These are phyloP conservation scores for Peniophora sp. DNA, from an alignment of 1,284 basidiomycete species.

Conservation along the genomic window DNA sequence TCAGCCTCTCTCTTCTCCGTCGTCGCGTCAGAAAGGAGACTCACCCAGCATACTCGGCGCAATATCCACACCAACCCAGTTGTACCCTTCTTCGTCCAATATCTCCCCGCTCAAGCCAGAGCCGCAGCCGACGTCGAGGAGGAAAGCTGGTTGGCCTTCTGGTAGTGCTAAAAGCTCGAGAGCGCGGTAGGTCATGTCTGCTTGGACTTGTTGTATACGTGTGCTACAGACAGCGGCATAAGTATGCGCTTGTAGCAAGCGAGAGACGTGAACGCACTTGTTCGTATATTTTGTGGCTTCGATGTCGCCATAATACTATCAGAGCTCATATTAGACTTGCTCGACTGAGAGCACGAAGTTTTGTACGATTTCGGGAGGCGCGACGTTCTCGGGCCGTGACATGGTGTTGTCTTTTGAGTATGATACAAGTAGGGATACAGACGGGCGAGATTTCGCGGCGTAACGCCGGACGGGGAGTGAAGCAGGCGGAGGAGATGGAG, in stretches of 20 bases:
- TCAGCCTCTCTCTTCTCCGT: background rate
- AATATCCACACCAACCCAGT: constrained; percentile 94
- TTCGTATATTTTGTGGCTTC: constrained; percentile 97
- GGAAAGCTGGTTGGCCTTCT: constrained; percentile 65
- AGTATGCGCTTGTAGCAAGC: constrained; percentile 1
- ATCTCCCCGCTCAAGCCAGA: constrained; percentile 98
- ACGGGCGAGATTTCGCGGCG: background rate
- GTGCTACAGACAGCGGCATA: constrained; percentile 45
- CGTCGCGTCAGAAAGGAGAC: constrained; percentile 16
- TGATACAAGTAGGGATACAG: background rate
- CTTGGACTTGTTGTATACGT: constrained; percentile 94
- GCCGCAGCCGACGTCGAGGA: constrained; percentile 97
- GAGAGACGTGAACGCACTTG: constrained; percentile 55
- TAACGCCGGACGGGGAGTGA: background rate
- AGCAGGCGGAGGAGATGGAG: background rate
- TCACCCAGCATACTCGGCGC: constrained; percentile 94
- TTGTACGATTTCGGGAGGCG: constrained; percentile 92
- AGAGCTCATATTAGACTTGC: constrained; percentile 8
- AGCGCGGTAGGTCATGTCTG: constrained; percentile 96
- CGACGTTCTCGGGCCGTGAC: constrained; percentile 93
- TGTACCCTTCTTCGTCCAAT: constrained; percentile 88
- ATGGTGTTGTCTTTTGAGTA: constrained; percentile 33
- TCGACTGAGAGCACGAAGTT: constrained; percentile 8
- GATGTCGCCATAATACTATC: constrained; percentile 90
- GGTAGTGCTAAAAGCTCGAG: constrained; percentile 87